These are phyloP conservation scores for Hippophae tibetana DNA, from an alignment of 306 rosid genomes.

Conservation along the genomic window DNA sequence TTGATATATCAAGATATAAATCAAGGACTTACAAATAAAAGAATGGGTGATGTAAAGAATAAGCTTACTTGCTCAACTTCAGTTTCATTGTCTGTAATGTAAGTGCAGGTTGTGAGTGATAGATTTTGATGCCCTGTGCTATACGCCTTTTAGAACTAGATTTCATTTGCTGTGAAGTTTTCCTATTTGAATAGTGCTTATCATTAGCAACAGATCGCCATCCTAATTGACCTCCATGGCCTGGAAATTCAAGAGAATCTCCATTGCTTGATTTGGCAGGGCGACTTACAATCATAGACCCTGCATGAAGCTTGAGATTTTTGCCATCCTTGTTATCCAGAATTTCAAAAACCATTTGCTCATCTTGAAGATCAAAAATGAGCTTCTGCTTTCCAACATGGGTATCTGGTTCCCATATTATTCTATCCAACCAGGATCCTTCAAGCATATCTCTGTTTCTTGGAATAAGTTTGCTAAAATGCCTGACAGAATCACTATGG, in stretches of 20 bases:
- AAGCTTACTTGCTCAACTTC: constrained; percentile 86
- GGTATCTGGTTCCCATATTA: constrained; percentile 67
- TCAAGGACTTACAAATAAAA: background rate
- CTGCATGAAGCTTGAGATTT: constrained; percentile 72
- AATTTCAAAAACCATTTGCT: constrained; percentile 92
- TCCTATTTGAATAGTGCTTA: constrained; percentile 80
- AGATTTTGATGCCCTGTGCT: constrained; percentile 79
- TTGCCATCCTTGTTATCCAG: constrained; percentile 53
- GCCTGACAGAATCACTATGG: constrained; percentile 38
- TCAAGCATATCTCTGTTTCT: constrained; percentile 71
- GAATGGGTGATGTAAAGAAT: background rate
- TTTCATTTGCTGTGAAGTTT: constrained; percentile 86
- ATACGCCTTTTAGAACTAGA: constrained; percentile 84
- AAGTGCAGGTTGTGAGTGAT: constrained; percentile 88
- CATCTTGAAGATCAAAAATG: constrained; percentile 89
- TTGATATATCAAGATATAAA: background rate
- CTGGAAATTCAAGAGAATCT: constrained; percentile 54
- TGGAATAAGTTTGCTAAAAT: constrained; percentile 45
- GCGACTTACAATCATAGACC: constrained; percentile 71
- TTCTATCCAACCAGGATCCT: constrained; percentile 75
- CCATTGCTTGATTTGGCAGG: constrained; percentile 41
- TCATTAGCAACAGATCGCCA: constrained; percentile 84
- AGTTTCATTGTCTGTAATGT: constrained; percentile 86
- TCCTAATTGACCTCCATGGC: constrained; percentile 79
- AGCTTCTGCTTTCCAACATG: constrained; percentile 61